Evolutionary conservation across 352 stramenopile genomes (phyloP).

Genomic region (Nothophytophthora sp.): DNA sequence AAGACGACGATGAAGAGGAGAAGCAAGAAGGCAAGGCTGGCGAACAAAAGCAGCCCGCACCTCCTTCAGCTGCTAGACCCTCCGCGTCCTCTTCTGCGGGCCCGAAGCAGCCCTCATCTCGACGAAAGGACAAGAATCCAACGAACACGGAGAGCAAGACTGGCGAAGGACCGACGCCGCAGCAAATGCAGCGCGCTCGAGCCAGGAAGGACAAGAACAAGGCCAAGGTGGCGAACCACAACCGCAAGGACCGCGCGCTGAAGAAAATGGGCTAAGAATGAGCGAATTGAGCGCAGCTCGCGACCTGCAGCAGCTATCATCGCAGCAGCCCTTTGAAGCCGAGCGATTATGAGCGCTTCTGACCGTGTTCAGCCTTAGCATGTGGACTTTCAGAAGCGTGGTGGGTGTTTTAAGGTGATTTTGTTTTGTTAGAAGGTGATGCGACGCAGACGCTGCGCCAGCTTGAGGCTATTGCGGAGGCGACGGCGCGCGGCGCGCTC

Average conservation of each 20-base stretch:
- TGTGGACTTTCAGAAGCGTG: too few species aligned
- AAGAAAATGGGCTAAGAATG: constrained; percentile 71
- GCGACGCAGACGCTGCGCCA: constrained; percentile 41
- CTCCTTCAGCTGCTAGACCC: background rate
- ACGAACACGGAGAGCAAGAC: constrained; percentile 18
- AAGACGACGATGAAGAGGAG: constrained; percentile 28
- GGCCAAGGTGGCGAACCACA: constrained; percentile 76
- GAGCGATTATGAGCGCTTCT: too few species aligned
- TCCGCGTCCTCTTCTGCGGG: constrained; percentile 3
- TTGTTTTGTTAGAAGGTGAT: constrained; percentile 39
- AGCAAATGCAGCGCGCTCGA: constrained; percentile 47
- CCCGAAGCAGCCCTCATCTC: constrained; percentile 13
- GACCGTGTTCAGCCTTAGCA: too few species aligned
- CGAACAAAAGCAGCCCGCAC: constrained; percentile 6
- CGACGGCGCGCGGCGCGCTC: constrained; percentile 39
- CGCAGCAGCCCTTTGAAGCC: too few species aligned
- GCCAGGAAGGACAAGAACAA: constrained; percentile 77
- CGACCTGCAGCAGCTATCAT: too few species aligned
- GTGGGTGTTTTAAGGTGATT: background rate
- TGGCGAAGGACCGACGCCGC: constrained; percentile 17
- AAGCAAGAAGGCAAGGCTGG: constrained; percentile 7
- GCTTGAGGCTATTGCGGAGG: constrained; percentile 42
- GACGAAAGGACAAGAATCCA: constrained; percentile 31
- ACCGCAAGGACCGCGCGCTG: constrained; percentile 80
- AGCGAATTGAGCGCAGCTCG: too few species aligned